phyloP scores from a whole-genome alignment of 1,284 basidiomycete species.

The Tremellales sp. region DNA sequence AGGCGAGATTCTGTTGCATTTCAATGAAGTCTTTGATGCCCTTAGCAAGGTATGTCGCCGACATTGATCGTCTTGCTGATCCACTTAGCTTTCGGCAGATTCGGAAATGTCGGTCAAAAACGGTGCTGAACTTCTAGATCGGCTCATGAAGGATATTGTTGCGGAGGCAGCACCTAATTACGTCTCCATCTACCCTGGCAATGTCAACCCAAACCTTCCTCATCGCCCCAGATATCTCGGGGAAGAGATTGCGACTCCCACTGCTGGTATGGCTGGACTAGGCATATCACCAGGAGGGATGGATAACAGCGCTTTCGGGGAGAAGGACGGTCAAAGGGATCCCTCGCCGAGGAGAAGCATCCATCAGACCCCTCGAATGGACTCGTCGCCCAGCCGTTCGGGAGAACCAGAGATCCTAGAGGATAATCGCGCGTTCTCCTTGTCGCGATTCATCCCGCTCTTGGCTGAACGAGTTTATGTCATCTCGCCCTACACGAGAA shows the following conservation, averaged over 20 bases:
- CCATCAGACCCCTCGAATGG: neutral
- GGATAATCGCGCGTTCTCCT: constrained; percentile 68
- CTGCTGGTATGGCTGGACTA: constrained; percentile 51
- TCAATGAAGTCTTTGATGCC: constrained; percentile 97
- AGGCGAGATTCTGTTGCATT: constrained; percentile 93
- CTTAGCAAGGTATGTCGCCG: constrained; percentile 76
- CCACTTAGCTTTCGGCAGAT: constrained; percentile 78
- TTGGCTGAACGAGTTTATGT: constrained; percentile 92
- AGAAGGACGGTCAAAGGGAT: constrained; percentile 3
- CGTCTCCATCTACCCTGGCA: constrained; percentile 70
- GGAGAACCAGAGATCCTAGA: constrained; percentile 44
- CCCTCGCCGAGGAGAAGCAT: constrained; percentile 5
- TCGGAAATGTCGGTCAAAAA: constrained; percentile 97
- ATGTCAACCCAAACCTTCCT: constrained; percentile 31
- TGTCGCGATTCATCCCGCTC: constrained; percentile 91
- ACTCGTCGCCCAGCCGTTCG: constrained; percentile 49
- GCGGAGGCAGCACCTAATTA: constrained; percentile 95
- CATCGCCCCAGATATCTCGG: constrained; percentile 6
- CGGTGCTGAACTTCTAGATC: constrained; percentile 95
- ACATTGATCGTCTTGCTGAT: neutral
- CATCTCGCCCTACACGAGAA: constrained; percentile 90
- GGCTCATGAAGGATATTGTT: constrained; percentile 95
- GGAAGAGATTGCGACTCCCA: constrained; percentile 21
- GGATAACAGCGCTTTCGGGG: neutral
- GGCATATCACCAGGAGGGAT: no score